A percentile compares a stretch with the other conserved stretches of the same genome.
These are phyloP conservation scores for Glutinoglossum americanum DNA, from an alignment of 495 filamentous ascomycete species.

Conservation along the genomic window DNA sequence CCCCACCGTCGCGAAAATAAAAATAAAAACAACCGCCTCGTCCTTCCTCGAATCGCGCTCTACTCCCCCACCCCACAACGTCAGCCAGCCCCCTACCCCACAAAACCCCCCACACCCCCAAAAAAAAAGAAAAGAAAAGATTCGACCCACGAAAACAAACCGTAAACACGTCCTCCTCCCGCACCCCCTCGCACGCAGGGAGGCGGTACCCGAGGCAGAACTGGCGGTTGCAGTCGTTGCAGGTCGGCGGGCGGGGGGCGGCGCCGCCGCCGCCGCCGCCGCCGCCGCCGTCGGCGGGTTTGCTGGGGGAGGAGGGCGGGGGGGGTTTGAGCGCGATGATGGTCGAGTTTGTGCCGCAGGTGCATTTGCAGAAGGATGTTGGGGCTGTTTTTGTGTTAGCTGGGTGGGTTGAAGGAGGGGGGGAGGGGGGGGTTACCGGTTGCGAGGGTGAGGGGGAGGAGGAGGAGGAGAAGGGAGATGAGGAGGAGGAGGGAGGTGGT, in stretches of 20 bases:
- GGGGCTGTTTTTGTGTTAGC: slow-evolving; percentile 61
- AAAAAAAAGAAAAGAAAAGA: background rate
- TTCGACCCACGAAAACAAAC: slow-evolving; percentile 58
- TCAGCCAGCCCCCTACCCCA: slow-evolving; percentile 11
- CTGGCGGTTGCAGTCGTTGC: slow-evolving; percentile 73
- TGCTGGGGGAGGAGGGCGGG: slow-evolving; percentile 5
- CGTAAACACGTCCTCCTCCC: slow-evolving; percentile 69
- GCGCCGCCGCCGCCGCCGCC: background rate
- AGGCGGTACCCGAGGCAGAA: slow-evolving; percentile 75
- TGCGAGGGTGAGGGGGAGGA: background rate
- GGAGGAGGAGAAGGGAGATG: background rate
- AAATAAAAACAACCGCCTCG: slow-evolving; percentile 75
- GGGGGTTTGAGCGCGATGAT: slow-evolving; percentile 50
- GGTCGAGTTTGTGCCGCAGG: slow-evolving; percentile 75
- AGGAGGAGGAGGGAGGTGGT: no score
- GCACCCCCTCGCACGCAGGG: slow-evolving; percentile 68
- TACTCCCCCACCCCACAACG: slow-evolving; percentile 42
- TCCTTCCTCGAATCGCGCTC: slow-evolving; percentile 7
- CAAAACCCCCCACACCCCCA: background rate
- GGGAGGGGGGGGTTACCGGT: background rate
- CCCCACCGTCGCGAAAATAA: slow-evolving; percentile 70
- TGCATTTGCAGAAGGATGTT: slow-evolving; percentile 95
- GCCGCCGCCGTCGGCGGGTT: background rate
- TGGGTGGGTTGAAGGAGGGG: slow-evolving; percentile 53
- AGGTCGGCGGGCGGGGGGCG: slow-evolving; percentile 30